Percentiles rank a stretch among this genome's conserved stretches.
Evolutionary conservation across 345 rosid species (phyloP).

Genomic region (Lenwebbia sp.): DNA sequence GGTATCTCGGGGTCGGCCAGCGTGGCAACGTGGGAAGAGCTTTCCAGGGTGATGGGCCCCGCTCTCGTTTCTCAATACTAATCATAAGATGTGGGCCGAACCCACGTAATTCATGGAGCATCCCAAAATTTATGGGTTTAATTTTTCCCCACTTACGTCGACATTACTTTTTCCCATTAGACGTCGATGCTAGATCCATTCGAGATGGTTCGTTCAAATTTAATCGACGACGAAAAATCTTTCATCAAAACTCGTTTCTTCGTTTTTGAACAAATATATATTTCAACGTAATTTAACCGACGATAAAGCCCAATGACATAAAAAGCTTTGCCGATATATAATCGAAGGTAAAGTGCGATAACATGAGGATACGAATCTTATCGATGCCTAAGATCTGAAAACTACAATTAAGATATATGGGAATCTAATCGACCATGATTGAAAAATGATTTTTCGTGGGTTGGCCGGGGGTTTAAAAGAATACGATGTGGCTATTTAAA

Average conservation of each 20-base stretch:
- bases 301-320: background rate
- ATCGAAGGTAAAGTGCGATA: fast-evolving
- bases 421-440: background rate
- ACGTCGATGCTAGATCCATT: background rate
- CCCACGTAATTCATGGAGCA: background rate
- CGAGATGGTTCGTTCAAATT: background rate
- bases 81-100: background rate
- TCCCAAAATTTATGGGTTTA: background rate
- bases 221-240: background rate
- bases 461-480: too few species aligned
- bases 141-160: background rate
- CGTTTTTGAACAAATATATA: too few species aligned
- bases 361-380: fast-evolving
- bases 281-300: background rate
- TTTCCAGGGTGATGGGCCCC: background rate
- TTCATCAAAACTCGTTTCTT: too few species aligned
- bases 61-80: background rate
- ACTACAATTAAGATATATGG: background rate
- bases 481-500: too few species aligned
- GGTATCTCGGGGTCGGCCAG: background rate
- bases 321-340: fast-evolving
- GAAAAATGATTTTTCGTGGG: background rate
- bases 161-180: background rate
- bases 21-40: too few species aligned
- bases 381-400: fast-evolving